Evolutionary conservation across 2,329 filamentous ascomycete genomes (phyloP).

Genomic region (Trichocomaceae sp.): DNA sequence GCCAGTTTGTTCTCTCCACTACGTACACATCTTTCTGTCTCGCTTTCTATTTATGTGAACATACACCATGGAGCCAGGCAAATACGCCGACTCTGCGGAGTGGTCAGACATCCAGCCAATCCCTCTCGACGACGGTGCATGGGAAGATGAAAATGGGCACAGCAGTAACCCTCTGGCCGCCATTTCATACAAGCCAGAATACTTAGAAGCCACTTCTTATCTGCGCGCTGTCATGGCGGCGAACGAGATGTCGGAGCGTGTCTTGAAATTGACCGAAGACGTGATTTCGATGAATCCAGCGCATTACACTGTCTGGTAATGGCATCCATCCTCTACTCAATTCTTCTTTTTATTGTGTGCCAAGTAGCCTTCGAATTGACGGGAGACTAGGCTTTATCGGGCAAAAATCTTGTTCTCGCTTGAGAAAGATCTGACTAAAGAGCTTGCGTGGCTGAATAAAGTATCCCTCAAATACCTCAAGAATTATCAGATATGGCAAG

Average conservation of each 20-base stretch:
- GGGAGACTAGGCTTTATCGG: constrained; percentile 63
- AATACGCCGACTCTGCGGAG: constrained; percentile 60
- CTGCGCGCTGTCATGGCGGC: constrained; percentile 86
- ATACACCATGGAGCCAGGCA: constrained; percentile 22
- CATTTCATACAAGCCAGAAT: constrained; percentile 85
- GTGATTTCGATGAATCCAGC: constrained; percentile 91
- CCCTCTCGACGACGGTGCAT: constrained; percentile 69
- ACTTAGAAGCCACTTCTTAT: constrained; percentile 87
- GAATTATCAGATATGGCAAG: constrained; percentile 94
- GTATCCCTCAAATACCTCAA: constrained; percentile 80
- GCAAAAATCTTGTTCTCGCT: constrained; percentile 69
- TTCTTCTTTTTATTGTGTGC: background rate
- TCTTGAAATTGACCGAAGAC: constrained; percentile 74
- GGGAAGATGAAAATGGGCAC: constrained; percentile 21
- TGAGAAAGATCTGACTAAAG: constrained; percentile 57
- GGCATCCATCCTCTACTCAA: no score
- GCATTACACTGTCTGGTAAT: constrained; percentile 91
- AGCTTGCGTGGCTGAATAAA: constrained; percentile 79
- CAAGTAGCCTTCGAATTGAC: constrained; percentile 8
- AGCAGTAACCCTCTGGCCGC: constrained; percentile 65
- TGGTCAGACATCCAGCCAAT: constrained; percentile 85
- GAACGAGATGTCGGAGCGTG: constrained; percentile 74
- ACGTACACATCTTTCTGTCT: background rate
- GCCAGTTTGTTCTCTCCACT: no score
- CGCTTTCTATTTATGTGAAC: background rate